Evolutionary conservation across 192 early-diverging fungal genomes (phyloP), one percentile per base, ranked within the genome.

Genomic region (Backusella psychrophila): DNA sequence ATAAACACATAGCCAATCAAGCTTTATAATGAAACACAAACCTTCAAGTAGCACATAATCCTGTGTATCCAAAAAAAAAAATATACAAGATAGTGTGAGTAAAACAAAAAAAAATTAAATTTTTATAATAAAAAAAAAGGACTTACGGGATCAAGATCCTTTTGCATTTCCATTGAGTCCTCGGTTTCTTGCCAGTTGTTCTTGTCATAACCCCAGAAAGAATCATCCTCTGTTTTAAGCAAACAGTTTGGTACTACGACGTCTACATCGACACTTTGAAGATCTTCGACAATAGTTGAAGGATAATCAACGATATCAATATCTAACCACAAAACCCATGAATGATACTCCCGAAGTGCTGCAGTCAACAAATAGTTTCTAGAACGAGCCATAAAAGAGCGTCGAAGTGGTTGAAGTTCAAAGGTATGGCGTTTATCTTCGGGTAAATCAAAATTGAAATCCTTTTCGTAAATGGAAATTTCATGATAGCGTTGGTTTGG

Each of bases 311-410:
- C 86, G 0, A 90, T 84, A 69, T 90, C 89, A 14, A 87, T 88
- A 66, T 90, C 89, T 1, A 90, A 80, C 89, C 89, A 90, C 33
- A 90, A 77, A 15, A 90, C 89, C 87, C 87, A 90, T 34, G 69
- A 53, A 53, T 89, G 86, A 63, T 90, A 86, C 67, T 82, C 76
- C 21, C 75, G 70, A 0, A 90, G 74, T 11, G 87, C 86, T 17
- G 85, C 76, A 14, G 85, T 87, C 76, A 87, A 84, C 66, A 90
- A 74, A 44, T 87, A 86, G 69, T 90, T 90, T 75, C 89, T 85
- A 11, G 87, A 85, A 11, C 82, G 80, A 38, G 89, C 89, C 86
- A 90, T 88, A 75, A 86, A 85, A 21, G 73, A 84, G 15, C 88
- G 80, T 59, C 88, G 84, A 33, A 85, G 79, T 17, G 75, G 80